These are phyloP conservation scores for Mrakia blollopis DNA, from an alignment of 768 basidiomycete species.

Conservation along the genomic window DNA sequence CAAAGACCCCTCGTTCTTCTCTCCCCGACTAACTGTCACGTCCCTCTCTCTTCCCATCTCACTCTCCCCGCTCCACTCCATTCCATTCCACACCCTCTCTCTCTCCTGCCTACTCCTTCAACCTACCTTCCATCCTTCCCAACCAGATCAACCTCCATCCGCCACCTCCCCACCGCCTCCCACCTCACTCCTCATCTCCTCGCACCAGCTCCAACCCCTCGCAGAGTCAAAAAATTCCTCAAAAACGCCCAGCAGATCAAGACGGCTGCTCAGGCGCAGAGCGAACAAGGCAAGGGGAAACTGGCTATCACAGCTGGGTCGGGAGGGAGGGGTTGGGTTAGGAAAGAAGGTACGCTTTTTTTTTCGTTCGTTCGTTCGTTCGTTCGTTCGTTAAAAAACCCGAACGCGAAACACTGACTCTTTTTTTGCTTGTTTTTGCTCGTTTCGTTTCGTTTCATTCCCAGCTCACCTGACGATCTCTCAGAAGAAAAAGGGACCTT, in stretches of 20 bases:
- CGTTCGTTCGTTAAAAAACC: neutral
- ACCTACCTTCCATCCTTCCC: neutral
- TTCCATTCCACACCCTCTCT: neutral
- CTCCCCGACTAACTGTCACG: neutral
- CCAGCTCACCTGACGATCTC: slow-evolving; percentile 14
- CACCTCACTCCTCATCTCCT: slow-evolving; percentile 12
- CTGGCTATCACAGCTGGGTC: neutral
- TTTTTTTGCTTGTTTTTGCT: neutral
- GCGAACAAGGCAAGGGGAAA: slow-evolving; percentile 14
- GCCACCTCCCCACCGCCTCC: neutral
- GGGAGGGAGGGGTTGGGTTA: slow-evolving; percentile 18
- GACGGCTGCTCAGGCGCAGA: neutral
- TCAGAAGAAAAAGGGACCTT: slow-evolving; percentile 10
- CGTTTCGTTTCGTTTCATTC: too few relatives aligned
- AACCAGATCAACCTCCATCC: slow-evolving; percentile 4
- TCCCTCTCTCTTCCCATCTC: neutral
- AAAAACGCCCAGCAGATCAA: slow-evolving; percentile 15
- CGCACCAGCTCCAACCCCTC: neutral
- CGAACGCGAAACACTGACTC: neutral
- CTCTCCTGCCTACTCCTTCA: neutral
- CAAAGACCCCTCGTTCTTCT: too few relatives aligned
- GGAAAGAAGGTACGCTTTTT: slow-evolving; percentile 27
- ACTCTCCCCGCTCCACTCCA: neutral
- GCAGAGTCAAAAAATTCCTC: slow-evolving; percentile 12
- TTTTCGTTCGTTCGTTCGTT: neutral